Conservation (phyloP, 768 basidiomycete species). For the Lactarius pseudohatsudake region DNA sequence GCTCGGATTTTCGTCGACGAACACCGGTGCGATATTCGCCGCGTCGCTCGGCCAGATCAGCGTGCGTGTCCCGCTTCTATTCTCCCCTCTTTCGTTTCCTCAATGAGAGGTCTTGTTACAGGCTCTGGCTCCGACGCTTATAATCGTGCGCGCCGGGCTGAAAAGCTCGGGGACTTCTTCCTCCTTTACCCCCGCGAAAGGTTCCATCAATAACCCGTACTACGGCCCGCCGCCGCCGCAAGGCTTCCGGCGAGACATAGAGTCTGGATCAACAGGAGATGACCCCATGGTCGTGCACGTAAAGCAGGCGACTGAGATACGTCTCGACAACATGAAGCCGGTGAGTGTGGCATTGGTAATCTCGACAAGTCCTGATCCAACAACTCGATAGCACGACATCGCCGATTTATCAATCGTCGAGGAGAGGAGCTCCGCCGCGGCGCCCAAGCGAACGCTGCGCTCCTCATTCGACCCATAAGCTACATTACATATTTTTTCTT, state of each 20-base stretch:
- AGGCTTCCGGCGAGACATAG: not conserved
- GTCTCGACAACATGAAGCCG: not conserved
- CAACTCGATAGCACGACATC: not conserved
- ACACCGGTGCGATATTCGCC: constrained; percentile 7
- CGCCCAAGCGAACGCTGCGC: not conserved
- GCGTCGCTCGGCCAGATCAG: constrained; percentile 21
- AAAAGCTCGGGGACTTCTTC: not conserved
- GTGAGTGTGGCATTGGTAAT: not conserved
- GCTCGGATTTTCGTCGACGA: constrained; percentile 18
- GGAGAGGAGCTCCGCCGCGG: not conserved
- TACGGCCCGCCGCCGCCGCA: not conserved
- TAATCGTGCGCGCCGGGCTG: constrained; percentile 17
- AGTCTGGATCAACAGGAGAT: not conserved
- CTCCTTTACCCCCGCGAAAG: not conserved
- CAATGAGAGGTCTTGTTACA: not conserved
- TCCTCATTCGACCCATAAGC: not conserved
- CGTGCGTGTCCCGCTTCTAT: not conserved
- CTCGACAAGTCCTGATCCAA: not conserved
- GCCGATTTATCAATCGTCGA: not conserved
- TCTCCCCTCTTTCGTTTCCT: not conserved
- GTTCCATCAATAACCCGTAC: not conserved
- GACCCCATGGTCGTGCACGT: constrained; percentile 3
- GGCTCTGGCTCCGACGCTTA: constrained; percentile 20
- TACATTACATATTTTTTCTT: not conserved
- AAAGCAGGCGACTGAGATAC: constrained; percentile 14